Evolutionary conservation across 2,329 filamentous ascomycete species (phyloP).

Genomic region (Fusarium nematophilum): DNA sequence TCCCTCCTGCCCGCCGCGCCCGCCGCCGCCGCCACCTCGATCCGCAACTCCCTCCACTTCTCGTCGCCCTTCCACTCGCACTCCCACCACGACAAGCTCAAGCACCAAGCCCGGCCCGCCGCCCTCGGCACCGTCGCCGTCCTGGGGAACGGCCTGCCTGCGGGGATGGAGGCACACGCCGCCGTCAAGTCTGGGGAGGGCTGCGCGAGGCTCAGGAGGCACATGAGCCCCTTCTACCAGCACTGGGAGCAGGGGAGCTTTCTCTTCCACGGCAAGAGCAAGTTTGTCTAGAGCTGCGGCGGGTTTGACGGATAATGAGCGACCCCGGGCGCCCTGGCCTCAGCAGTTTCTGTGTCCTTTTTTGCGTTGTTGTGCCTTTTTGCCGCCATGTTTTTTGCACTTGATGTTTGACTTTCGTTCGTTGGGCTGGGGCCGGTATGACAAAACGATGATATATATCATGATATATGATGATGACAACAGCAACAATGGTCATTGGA

Average conservation of each 20-base stretch:
- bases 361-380: slow-evolving; percentile 8
- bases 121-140: slow-evolving; percentile 42
- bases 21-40: slow-evolving; percentile 38
- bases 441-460: slow-evolving; percentile 6
- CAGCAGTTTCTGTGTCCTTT: slow-evolving; percentile 10
- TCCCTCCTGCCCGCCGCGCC: slow-evolving; percentile 32
- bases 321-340: background rate
- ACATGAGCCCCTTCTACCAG: slow-evolving; percentile 41
- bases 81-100: slow-evolving; percentile 34
- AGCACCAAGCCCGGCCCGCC: slow-evolving; percentile 34
- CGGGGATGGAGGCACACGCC: slow-evolving; percentile 19
- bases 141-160: slow-evolving; percentile 29
- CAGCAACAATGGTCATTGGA: slow-evolving; percentile 4
- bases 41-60: slow-evolving; percentile 40
- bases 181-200: slow-evolving; percentile 32
- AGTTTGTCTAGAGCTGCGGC: slow-evolving; percentile 4
- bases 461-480: slow-evolving; percentile 8
- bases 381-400: background rate
- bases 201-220: slow-evolving; percentile 28
- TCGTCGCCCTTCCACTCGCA: slow-evolving; percentile 27
- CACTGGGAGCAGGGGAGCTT: slow-evolving; percentile 35
- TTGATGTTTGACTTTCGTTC: background rate
- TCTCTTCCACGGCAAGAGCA: slow-evolving; percentile 26
- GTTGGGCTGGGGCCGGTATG: slow-evolving; percentile 10
- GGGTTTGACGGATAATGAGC: background rate